Evolutionary conservation across 805 yeast species (phyloP), one percentile per base, ranked within the genome.

Genomic region (Maudiozyma saulgeensis): DNA sequence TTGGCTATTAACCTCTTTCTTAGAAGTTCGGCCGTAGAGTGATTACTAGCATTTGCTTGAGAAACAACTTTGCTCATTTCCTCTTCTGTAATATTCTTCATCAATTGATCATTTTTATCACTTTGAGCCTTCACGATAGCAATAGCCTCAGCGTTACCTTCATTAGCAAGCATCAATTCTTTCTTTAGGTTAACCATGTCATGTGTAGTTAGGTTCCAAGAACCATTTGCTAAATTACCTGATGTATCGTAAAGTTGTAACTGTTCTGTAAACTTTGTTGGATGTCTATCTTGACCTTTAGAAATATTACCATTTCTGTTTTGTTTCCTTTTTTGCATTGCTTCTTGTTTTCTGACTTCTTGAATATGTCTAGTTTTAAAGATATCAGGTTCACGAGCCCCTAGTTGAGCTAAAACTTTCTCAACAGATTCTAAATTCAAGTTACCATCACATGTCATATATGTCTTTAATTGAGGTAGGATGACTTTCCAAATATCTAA

Each of bases 381-480:
- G 45, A 93, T 87, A 6, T 75, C 82, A 47, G 80, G 85, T 63
- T 93, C 99, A 60, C 82, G 82, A 34, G 70, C 60, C 8, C 91
- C 86, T 40, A 93, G 71, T 23, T 74, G 78, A 21, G 67, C 63
- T 68, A 93, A 68, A 50, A 93, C 68, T 44, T 73, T 73, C 57
- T 90, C 95, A 4, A 88, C 96, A 47, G 87, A 81, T 39, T 75
- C 78, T 43, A 90, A 66, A 61, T 88, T 81, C 46, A 93, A 75
- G 16, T 73, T 73, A 41, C 99, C 99, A 66, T 93, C 99, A 57
- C 90, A 80, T 1, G 98, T 91, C 61, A 93, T 76, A 64, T 83
- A 93, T 19, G 86, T 84, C 46, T 78, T 80, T 71, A 86, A 73
- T 31, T 65, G 60, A 0, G 95, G 84, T 44, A 93, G 63, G 1